Conservation (phyloP, 164 flowering plant species). For the Tetrastigma voinierianum region DNA sequence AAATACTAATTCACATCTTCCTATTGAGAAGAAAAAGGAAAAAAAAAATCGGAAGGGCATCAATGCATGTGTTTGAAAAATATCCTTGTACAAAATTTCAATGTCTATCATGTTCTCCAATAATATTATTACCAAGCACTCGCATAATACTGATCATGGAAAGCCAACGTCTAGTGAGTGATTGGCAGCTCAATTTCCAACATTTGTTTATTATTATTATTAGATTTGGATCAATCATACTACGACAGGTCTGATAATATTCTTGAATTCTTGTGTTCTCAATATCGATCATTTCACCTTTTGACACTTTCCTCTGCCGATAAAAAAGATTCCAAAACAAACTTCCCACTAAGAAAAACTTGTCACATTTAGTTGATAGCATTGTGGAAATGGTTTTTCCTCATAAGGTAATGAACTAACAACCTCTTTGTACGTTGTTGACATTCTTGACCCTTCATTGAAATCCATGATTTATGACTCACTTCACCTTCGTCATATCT, state of each 20-base stretch:
- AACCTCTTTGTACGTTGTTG: too few species aligned
- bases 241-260: not conserved
- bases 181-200: conserved; percentile 14
- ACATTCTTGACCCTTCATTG: too few species aligned
- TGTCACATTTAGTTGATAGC: not conserved
- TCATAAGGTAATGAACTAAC: not conserved
- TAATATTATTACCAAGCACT: conserved; percentile 5
- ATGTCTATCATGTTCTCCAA: conserved; percentile 6
- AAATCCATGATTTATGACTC: too few species aligned
- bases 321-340: not conserved
- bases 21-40: not conserved
- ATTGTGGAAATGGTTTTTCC: not conserved
- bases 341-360: not conserved
- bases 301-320: conserved; percentile 3
- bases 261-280: not conserved
- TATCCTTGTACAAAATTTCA: not conserved
- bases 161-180: conserved; percentile 10
- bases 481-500: too few species aligned
- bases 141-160: conserved; percentile 1
- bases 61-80: conserved; percentile 2
- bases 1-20: too few species aligned
- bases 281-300: conserved; percentile 7
- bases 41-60: not conserved
- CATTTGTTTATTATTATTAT: conserved; percentile 1
- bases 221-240: conserved; percentile 5